Evolutionary conservation across 495 filamentous ascomycete species (phyloP).

Genomic region (Monascus purpureus): DNA sequence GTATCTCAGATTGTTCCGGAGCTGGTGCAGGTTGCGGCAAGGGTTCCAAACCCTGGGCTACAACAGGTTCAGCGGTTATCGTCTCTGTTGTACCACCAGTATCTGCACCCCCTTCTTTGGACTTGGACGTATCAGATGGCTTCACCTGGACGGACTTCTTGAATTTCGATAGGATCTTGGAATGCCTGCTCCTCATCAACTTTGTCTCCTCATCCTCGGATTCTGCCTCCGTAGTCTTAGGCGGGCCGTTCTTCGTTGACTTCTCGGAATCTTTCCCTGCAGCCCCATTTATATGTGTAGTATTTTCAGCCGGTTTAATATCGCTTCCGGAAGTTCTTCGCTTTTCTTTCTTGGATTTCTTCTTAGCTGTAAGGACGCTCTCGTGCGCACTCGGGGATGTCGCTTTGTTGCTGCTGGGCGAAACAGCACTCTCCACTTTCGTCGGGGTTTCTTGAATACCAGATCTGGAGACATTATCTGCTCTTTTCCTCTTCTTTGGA

Average conservation of each 20-base stretch:
- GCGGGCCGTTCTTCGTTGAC: not conserved
- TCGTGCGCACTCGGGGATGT: slow-evolving; percentile 9
- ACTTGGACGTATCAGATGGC: slow-evolving; percentile 16
- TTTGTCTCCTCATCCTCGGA: slow-evolving; percentile 6
- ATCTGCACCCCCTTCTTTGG: slow-evolving; percentile 10
- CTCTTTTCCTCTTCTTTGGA: slow-evolving; percentile 13
- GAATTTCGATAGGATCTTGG: slow-evolving; percentile 31
- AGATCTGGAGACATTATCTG: slow-evolving; percentile 7
- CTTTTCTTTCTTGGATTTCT: slow-evolving; percentile 18
- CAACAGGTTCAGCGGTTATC: slow-evolving; percentile 20
- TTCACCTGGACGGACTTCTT: slow-evolving; percentile 20
- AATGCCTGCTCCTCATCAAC: slow-evolving; percentile 21
- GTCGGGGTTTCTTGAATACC: slow-evolving; percentile 10
- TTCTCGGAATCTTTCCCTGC: not conserved
- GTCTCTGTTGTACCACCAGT: slow-evolving; percentile 8
- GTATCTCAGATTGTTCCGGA: slow-evolving; percentile 32
- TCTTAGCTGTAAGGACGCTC: slow-evolving; percentile 8
- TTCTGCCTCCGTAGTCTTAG: not conserved
- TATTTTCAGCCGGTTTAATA: slow-evolving; percentile 5
- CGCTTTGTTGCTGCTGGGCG: slow-evolving; percentile 13
- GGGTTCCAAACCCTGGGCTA: slow-evolving; percentile 56
- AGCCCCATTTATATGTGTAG: slow-evolving; percentile 8
- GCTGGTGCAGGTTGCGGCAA: slow-evolving; percentile 61
- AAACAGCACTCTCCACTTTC: slow-evolving; percentile 17
- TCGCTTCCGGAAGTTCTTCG: slow-evolving; percentile 10